Conservation (phyloP, 768 basidiomycete species). For the Lactarius hengduanensis region DNA sequence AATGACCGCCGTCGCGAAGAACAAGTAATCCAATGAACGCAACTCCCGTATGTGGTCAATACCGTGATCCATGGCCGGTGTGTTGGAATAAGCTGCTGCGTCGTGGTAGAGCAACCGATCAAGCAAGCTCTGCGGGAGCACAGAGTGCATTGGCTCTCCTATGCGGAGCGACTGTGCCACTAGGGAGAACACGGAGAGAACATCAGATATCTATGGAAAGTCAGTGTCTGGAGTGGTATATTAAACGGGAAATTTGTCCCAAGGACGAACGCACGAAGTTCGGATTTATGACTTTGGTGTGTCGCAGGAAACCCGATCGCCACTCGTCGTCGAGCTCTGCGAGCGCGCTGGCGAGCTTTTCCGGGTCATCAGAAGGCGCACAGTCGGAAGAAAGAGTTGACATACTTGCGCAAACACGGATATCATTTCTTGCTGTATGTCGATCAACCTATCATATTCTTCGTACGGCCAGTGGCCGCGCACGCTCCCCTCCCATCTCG, state of each 20-base stretch:
- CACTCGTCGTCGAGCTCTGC: conserved; percentile 43
- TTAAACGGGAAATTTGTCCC: not conserved
- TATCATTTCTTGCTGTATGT: conserved; percentile 44
- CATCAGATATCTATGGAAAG: conserved; percentile 40
- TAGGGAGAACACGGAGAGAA: conserved; percentile 39
- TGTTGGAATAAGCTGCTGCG: conserved; percentile 21
- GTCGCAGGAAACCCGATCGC: conserved; percentile 41
- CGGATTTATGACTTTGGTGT: conserved; percentile 53
- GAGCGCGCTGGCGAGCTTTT: conserved; percentile 44
- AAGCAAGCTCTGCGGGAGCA: conserved; percentile 42
- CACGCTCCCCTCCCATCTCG: conserved; percentile 49
- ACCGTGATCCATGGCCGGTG: conserved; percentile 5
- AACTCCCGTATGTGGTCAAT: conserved; percentile 22
- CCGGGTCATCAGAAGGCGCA: not conserved
- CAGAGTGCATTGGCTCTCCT: conserved; percentile 45
- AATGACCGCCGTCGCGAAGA: conserved; percentile 26
- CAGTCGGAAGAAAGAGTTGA: conserved; percentile 11
- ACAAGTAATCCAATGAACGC: conserved; percentile 26
- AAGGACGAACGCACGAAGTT: conserved; percentile 44
- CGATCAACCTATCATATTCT: conserved; percentile 45
- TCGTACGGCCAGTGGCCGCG: conserved; percentile 53
- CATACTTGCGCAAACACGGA: conserved; percentile 40
- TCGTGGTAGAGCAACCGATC: conserved; percentile 49
- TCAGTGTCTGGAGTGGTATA: not conserved
- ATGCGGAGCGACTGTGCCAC: conserved; percentile 46